phyloP scores from a whole-genome alignment of 495 filamentous ascomycete species.

The Aspergillus incahuasiensis region DNA sequence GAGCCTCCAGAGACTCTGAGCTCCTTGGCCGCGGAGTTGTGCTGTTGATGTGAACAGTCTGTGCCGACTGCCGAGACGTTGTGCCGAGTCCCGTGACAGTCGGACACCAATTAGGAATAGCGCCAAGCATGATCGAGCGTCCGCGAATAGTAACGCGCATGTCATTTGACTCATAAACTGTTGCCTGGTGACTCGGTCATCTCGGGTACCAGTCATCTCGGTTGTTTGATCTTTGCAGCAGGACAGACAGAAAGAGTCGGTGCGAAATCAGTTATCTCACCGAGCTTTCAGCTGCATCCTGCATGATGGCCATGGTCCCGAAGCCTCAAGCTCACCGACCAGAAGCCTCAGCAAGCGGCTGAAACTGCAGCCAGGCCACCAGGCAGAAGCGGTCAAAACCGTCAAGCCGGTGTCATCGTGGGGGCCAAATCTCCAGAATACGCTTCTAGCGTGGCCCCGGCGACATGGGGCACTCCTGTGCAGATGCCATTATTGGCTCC shows the following conservation, averaged over 20 bases:
- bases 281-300: background rate
- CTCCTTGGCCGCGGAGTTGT: background rate
- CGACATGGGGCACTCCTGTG: background rate
- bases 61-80: background rate
- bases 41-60: background rate
- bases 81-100: background rate
- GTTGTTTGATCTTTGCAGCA: background rate
- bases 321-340: slow-evolving; percentile 4
- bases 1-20: background rate
- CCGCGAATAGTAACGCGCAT: background rate
- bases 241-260: too few relatives aligned
- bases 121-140: background rate
- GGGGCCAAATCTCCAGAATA: slow-evolving; percentile 16
- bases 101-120: background rate
- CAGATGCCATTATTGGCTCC: background rate
- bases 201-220: too few relatives aligned
- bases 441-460: background rate
- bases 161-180: background rate
- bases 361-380: background rate
- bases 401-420: slow-evolving; percentile 9
- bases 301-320: background rate
- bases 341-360: background rate
- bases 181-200: background rate
- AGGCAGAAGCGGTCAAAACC: slow-evolving; percentile 14
- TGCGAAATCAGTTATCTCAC: background rate